Percentiles rank a stretch among this genome's conserved stretches.
Conservation (phyloP, 2,329 filamentous ascomycete genomes). For the Diaporthe citrichinensis region DNA sequence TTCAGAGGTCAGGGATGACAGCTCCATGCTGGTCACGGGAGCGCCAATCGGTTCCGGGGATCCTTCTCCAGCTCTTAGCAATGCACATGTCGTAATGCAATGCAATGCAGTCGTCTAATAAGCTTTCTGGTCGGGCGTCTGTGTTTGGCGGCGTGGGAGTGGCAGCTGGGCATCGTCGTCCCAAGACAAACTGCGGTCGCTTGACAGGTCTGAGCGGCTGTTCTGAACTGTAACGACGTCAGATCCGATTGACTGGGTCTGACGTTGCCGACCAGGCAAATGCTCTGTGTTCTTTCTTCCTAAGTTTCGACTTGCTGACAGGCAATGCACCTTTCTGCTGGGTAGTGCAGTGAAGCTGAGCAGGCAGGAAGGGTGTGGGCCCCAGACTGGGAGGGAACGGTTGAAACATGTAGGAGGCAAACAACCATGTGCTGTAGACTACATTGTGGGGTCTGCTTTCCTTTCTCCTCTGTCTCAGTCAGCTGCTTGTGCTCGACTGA, state of each 20-base stretch:
- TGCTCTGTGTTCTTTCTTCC: background rate
- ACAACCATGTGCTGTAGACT: background rate
- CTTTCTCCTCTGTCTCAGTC: background rate
- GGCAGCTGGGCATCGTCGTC: background rate
- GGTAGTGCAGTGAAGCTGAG: background rate
- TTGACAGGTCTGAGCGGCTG: background rate
- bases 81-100: constrained; percentile 24
- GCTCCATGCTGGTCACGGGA: constrained; percentile 21
- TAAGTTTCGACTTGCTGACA: constrained; percentile 5
- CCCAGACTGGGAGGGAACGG: background rate
- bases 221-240: constrained; percentile 14
- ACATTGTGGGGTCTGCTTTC: background rate
- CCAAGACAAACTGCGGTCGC: background rate
- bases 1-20: constrained; percentile 22
- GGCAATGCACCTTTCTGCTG: background rate
- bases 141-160: background rate
- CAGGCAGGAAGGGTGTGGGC: background rate
- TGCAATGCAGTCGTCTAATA: constrained; percentile 27
- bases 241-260: constrained; percentile 13
- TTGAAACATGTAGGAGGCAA: constrained; percentile 21
- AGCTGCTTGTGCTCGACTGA: background rate
- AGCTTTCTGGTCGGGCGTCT: constrained; percentile 10
- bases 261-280: background rate
- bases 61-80: constrained; percentile 11
- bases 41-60: constrained; percentile 26